Evolutionary conservation across 2,329 filamentous ascomycete genomes (phyloP), one percentile per base, ranked within the genome.

Genomic region (Sporothrix variecibatus): DNA sequence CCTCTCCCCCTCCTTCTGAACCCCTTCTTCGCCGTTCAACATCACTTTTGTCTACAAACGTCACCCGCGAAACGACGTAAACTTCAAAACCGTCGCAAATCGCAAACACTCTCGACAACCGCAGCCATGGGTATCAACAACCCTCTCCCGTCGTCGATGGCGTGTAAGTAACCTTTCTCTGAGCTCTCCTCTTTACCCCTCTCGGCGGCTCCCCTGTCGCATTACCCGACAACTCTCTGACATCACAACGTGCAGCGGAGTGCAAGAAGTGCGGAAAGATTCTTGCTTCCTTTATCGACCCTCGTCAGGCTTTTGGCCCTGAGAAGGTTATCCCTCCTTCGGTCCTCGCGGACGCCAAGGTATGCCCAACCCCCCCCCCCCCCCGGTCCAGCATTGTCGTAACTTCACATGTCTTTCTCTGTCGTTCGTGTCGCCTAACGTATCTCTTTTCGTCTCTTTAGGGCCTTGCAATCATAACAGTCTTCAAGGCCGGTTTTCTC

Each of bases 261-360:
- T 98, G 96, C 86, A 96, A 93, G 83, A 99, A 99, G 85, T 96
- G 94, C 81, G 93, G 93, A 81, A 97, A 97, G 87, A 98, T 98
- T 80, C 89, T 99, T 78, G 90, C 93, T 64, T 97, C 95, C 15
- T 99, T 99, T 82, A 89, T 98, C 81, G 96, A 98, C 81, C 96
- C 96, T 26, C 90, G 91, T 81, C 95, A 98, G 85, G 86, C 95
- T 26, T 97, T 98, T 82, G 94, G 95, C 6, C 95, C 96, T 73
- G 96, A 98, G 83, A 98, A 98, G 84, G 91, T 99, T 81, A 99
- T 99, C 79, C 96, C 96, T 69, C 95, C 95, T 8, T 89, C 92
- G 71, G 89, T 99, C 78, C 91, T 99, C 79, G 92, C 93, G 77
- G 94, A 94, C 82, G 96, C 96, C 80, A 98, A 99, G 90, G 93